A percentile compares a stretch with the other conserved stretches of the same genome.
Conservation (phyloP, 164 flowering plant genomes). For the Annona cherimola region DNA sequence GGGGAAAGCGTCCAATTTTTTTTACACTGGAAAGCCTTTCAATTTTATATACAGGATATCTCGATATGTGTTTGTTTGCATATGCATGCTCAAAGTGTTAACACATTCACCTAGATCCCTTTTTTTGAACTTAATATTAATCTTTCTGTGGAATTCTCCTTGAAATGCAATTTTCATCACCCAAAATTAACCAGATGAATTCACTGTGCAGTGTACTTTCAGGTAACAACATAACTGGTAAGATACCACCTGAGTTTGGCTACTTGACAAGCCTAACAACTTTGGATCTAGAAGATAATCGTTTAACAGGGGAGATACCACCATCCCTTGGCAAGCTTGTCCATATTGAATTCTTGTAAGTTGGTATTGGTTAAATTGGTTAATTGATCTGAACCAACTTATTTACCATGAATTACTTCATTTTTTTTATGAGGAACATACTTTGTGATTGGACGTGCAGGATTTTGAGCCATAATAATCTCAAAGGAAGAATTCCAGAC, state of each 20-base stretch:
- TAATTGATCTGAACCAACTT: not conserved
- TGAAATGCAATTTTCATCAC: not conserved
- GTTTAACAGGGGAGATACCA: conserved; percentile 71
- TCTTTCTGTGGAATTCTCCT: too few species aligned
- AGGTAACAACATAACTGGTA: conserved; percentile 72
- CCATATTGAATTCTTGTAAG: conserved; percentile 78
- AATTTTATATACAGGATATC: not conserved
- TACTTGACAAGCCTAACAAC: conserved; percentile 53
- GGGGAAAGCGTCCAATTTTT: not conserved
- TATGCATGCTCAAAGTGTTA: not conserved
- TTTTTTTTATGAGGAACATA: not conserved
- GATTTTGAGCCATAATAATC: conserved; percentile 74
- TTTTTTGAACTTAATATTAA: too few species aligned
- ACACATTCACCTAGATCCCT: not conserved
- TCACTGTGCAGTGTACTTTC: conserved; percentile 18
- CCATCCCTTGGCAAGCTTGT: conserved; percentile 67
- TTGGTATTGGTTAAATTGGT: conserved; percentile 2
- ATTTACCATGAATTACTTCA: not conserved
- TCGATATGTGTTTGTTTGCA: not conserved
- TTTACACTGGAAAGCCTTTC: not conserved
- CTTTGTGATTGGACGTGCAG: conserved; percentile 34
- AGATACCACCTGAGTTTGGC: conserved; percentile 77
- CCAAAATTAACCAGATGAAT: not conserved
- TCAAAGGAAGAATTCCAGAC: conserved; percentile 67
- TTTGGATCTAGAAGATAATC: conserved; percentile 69